A percentile compares a stretch with the other conserved stretches of the same genome.
Conservation (phyloP, 495 filamentous ascomycete species). For the Penicillium longicatenatum region DNA sequence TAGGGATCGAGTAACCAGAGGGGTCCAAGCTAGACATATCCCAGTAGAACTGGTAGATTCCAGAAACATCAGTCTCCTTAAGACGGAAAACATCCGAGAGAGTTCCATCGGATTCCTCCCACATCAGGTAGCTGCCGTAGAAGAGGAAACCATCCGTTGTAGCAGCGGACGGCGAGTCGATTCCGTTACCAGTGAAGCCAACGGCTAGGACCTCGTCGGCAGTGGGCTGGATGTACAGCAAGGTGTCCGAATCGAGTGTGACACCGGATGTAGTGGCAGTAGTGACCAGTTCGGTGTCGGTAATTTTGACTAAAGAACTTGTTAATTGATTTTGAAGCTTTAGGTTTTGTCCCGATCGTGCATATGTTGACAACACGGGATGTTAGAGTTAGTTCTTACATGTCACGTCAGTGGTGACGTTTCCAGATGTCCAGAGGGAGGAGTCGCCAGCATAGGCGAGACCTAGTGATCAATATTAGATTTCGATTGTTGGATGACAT, state of each 20-base stretch:
- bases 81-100: conserved; percentile 26
- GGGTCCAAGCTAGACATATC: conserved; percentile 24
- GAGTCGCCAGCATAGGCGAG: conserved; percentile 29
- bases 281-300: conserved; percentile 11
- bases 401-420: conserved; percentile 25
- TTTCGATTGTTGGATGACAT: not conserved
- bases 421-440: conserved; percentile 23
- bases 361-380: not conserved
- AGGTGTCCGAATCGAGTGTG: conserved; percentile 21
- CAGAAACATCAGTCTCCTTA: conserved; percentile 22
- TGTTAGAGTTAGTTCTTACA: conserved; percentile 16
- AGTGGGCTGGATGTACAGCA: conserved; percentile 26
- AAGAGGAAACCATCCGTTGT: conserved; percentile 17
- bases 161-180: conserved; percentile 17
- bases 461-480: conserved; percentile 8
- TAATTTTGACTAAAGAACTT: conserved; percentile 13
- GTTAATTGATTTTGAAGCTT: not conserved
- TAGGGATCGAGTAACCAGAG: conserved; percentile 11
- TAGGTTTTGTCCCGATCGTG: not conserved
- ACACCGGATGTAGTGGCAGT: conserved; percentile 24
- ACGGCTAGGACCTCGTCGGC: conserved; percentile 16
- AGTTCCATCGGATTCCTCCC: conserved; percentile 13
- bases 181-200: conserved; percentile 25
- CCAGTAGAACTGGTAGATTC: conserved; percentile 27
- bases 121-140: conserved; percentile 27